phyloP scores from a whole-genome alignment of 805 yeast species.

The Kazachstania kunashirensis region DNA sequence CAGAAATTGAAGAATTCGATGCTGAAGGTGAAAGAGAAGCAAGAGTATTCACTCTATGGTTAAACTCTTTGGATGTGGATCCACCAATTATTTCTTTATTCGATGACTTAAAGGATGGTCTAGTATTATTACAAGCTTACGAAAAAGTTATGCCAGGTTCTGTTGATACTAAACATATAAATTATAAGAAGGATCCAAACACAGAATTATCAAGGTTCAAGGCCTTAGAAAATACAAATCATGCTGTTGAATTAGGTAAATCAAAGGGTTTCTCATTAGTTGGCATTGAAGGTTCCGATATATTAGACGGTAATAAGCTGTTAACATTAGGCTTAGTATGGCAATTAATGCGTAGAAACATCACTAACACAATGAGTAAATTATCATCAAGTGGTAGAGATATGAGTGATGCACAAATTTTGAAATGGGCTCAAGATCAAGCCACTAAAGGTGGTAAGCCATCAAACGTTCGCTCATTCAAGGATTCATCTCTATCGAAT shows the following conservation, averaged over 20 bases:
- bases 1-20: slow-evolving; percentile 94
- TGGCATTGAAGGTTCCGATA: slow-evolving; percentile 97
- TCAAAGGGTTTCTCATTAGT: slow-evolving; percentile 86
- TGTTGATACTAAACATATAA: slow-evolving; percentile 68
- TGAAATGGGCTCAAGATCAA: slow-evolving; percentile 88
- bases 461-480: slow-evolving; percentile 68
- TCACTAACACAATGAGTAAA: slow-evolving; percentile 68
- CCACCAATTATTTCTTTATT: slow-evolving; percentile 87
- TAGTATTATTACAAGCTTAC: slow-evolving; percentile 78
- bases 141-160: slow-evolving; percentile 94
- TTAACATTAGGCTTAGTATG: slow-evolving; percentile 89
- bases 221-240: slow-evolving; percentile 94
- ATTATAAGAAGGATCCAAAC: slow-evolving; percentile 72
- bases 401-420: slow-evolving; percentile 73
- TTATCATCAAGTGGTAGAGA: slow-evolving; percentile 66
- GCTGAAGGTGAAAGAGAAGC: slow-evolving; percentile 99
- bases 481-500: slow-evolving; percentile 64
- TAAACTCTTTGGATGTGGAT: slow-evolving; percentile 90
- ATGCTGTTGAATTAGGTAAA: slow-evolving; percentile 94
- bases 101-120: slow-evolving; percentile 92
- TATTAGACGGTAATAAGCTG: slow-evolving; percentile 83
- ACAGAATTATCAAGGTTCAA: slow-evolving; percentile 79
- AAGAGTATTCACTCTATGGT: slow-evolving; percentile 94
- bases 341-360: slow-evolving; percentile 98
- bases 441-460: slow-evolving; percentile 78